Conservation (phyloP, 75 land plant species). For the Cupressus sempervirens region DNA sequence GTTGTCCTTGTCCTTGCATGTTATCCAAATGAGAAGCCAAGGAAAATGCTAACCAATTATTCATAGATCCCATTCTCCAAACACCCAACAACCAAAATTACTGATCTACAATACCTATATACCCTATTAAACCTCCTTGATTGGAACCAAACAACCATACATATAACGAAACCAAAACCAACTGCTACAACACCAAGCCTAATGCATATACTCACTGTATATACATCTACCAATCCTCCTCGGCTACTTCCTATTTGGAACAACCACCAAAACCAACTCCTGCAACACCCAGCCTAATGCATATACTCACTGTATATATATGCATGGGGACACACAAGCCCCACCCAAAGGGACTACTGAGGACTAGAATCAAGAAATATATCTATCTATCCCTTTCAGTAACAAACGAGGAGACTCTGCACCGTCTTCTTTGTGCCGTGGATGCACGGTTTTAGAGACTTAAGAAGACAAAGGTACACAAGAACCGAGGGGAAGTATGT, state of each 20-base stretch:
- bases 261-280: neutral
- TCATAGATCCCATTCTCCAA: slow-evolving; percentile 40
- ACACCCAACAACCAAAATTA: neutral
- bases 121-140: neutral
- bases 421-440: neutral
- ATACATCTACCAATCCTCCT: neutral
- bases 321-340: neutral
- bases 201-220: no score
- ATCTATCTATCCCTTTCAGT: neutral
- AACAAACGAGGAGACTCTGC: neutral
- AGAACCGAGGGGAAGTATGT: neutral
- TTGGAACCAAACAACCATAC: no score
- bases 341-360: neutral
- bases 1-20: neutral
- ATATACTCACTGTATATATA: neutral
- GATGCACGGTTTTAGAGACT: neutral
- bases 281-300: neutral
- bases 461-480: slow-evolving; percentile 2
- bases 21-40: slow-evolving; percentile 37
- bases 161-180: no score
- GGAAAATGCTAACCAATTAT: slow-evolving; percentile 71
- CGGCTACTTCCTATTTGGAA: neutral
- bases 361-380: neutral
- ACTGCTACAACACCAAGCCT: no score
- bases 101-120: neutral